Percentiles rank a stretch among this genome's conserved stretches.
These are phyloP conservation scores for Psilocybe cubensis DNA, from an alignment of 768 basidiomycete species.

Conservation along the genomic window DNA sequence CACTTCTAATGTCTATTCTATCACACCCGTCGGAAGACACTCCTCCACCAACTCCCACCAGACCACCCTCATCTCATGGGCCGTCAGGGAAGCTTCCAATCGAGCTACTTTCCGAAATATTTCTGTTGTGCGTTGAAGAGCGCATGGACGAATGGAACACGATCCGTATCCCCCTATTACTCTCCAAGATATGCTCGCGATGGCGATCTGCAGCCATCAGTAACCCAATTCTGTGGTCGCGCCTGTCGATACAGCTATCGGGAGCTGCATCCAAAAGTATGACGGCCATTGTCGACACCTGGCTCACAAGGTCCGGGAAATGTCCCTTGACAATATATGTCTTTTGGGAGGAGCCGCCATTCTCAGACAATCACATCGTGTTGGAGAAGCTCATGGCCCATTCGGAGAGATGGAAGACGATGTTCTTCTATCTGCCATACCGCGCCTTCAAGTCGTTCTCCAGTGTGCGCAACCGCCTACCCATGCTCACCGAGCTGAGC, in stretches of 20 bases:
- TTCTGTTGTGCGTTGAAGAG: constrained; percentile 41
- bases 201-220: constrained; percentile 44
- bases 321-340: constrained; percentile 36
- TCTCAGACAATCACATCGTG: constrained; percentile 28
- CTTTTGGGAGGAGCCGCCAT: constrained; percentile 36
- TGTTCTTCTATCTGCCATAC: constrained; percentile 38
- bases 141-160: constrained; percentile 37
- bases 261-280: constrained; percentile 21
- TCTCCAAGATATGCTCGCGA: constrained; percentile 40
- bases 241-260: constrained; percentile 35
- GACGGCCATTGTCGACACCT: constrained; percentile 30
- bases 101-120: constrained; percentile 46
- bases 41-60: constrained; percentile 13
- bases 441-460: constrained; percentile 32
- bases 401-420: constrained; percentile 34
- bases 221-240: constrained; percentile 44
- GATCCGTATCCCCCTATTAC: constrained; percentile 39
- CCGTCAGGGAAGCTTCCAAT: constrained; percentile 33
- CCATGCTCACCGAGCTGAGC: constrained; percentile 34
- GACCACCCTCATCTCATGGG: constrained; percentile 10
- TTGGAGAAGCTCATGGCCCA: constrained; percentile 33
- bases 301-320: constrained; percentile 35
- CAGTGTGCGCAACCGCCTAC: constrained; percentile 29
- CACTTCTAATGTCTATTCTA: constrained; percentile 9
- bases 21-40: constrained; percentile 6